These are phyloP conservation scores for Metarhizium brunneum DNA, from an alignment of 2,329 filamentous ascomycete genomes.

Conservation along the genomic window DNA sequence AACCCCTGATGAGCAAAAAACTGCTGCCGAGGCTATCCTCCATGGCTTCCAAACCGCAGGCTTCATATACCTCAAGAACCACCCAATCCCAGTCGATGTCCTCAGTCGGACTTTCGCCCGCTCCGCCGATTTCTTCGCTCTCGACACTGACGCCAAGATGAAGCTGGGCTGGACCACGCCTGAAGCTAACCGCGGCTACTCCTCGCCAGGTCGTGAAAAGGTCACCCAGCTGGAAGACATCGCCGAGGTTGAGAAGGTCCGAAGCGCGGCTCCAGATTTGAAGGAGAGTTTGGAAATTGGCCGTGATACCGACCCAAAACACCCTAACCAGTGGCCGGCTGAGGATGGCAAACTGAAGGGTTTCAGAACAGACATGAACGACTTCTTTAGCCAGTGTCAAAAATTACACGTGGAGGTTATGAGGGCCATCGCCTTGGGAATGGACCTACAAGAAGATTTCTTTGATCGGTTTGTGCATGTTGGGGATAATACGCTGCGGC, in stretches of 20 bases:
- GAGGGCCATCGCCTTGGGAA: conserved; percentile 74
- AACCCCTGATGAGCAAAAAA: conserved; percentile 46
- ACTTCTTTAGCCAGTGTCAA: conserved; percentile 69
- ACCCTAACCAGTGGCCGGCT: conserved; percentile 70
- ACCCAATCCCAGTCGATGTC: conserved; percentile 54
- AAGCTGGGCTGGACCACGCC: conserved; percentile 62
- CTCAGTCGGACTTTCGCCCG: conserved; percentile 54
- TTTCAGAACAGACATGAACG: conserved; percentile 65
- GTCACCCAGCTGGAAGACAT: conserved; percentile 47
- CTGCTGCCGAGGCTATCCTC: conserved; percentile 63
- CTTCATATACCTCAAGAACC: conserved; percentile 81
- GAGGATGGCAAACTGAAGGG: conserved; percentile 35
- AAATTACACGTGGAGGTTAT: conserved; percentile 68
- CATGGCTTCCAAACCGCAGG: conserved; percentile 76
- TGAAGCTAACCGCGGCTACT: conserved; percentile 66
- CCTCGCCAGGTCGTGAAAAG: conserved; percentile 62
- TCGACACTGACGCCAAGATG: conserved; percentile 54
- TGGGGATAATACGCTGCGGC: conserved; percentile 61
- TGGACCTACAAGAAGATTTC: conserved; percentile 61
- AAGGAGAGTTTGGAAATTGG: conserved; percentile 61
- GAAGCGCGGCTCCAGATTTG: conserved; percentile 50
- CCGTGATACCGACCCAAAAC: conserved; percentile 45
- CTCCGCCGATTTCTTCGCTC: conserved; percentile 63
- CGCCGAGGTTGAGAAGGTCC: conserved; percentile 47
- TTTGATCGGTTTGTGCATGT: conserved; percentile 68